Evolutionary conservation across 257 asterid species (phyloP), one percentile per base, ranked within the genome.

Genomic region (Forsythia suspensa): DNA sequence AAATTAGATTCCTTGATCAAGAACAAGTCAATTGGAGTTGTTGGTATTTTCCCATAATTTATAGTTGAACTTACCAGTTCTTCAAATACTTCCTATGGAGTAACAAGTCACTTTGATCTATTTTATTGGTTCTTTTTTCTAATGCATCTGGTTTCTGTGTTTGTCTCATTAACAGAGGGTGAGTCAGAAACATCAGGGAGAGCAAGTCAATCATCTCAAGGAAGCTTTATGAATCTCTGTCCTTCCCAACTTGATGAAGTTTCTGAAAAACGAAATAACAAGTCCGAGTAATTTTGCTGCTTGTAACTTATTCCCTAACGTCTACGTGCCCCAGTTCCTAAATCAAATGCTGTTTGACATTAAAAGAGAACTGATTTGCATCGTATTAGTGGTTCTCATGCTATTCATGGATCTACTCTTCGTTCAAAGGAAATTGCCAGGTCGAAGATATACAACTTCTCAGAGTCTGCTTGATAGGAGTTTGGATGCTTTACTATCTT

Each of bases 171-270:
- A 44, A 86, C 94, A 93, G 98, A 93, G 79, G 97, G 90, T 8
- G 98, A 91, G 44, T 80, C 93, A 9, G 96, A 89, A 86, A 21
- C 91, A 76, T 90, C 98, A 11, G 97, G 90, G 70, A 80, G 90
- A 11, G 80, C 84, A 51, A 80, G 89, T 76, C 90, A 87, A 76
- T 85, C 82, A 76, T 73, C 85, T 59, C 85, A 76, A 66, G 82
- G 85, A 68, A 87, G 85, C 79, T 80, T 84, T 80, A 44, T 74
- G 79, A 78, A 83, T 76, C 85, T 82, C 77, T 34, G 80, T 85
- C 91, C 89, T 72, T 76, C 87, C 43, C 82, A 76, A 48, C 74
- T 76, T 12, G 84, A 82, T 12, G 84, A 82, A 51, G 82, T 65
- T 79, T 76, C 82, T 34, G 81, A 85, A 75, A 71, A 77, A 73